Evolutionary conservation across 225 moss, liverwort and hornwort genomes (phyloP), one percentile per base, ranked within the genome.

Genomic region (Rhytidiadelphus loreus): DNA sequence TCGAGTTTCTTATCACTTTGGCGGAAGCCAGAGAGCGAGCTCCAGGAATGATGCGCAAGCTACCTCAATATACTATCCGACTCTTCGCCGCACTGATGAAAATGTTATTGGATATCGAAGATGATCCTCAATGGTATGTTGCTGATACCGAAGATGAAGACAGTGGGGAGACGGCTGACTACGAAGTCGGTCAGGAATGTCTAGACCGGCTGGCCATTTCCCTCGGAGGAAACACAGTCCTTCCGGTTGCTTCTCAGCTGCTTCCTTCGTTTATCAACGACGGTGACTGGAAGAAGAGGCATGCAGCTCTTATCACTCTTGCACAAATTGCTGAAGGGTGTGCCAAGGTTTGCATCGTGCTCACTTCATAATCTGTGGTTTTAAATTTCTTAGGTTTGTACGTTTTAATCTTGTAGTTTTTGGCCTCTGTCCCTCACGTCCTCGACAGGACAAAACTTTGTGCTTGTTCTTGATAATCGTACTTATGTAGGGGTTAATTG

Each of bases 321-420:
- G 99, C 99, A 69, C 99, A 99, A 90, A 99, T 99, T 91, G 99
- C 99, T 9, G 99, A 99, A 93, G 99, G 99, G 83, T 97, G 99
- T 92, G 92, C 97, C 64, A 99, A 99, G 99, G 99, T 99, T 86
- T 88, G 85, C 61, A 85, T 86, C 74, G 20, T 78, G 72, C 60
- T 60, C 35, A 70, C 58, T 77, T 81, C 56, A 43, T 43, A 48
- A 48, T 12, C 37, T 60, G 58, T 35, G 60, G 86, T 17, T 82
- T 41, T 76, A 52, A 65, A 32, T 46, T 58, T 50, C 17, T 78
- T 75, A 76, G 55, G 21, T 71, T 39, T 66, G 50, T 39, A 55
- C 43, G 25, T 68, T 82, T 13, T 29, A 39, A 46, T 82, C 33
- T 77, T 87, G 58, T 39, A 28, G 60, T 53, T 82, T 48, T 16